phyloP scores from a whole-genome alignment of 768 basidiomycete genomes.

The button mushroom (Agaricus bisporus) region DNA sequence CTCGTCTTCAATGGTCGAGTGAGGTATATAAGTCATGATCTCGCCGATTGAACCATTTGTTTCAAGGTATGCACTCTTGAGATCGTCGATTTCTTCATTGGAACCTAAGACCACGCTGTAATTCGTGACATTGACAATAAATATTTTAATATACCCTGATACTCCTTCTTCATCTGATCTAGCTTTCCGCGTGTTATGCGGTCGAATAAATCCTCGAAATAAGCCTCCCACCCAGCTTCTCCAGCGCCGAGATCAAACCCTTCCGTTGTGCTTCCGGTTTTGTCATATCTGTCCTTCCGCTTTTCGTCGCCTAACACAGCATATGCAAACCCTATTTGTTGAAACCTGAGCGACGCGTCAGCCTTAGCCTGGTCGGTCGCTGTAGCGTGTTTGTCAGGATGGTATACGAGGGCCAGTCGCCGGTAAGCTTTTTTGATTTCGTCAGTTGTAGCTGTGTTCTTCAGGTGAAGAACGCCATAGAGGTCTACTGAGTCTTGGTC shows the following conservation, averaged over 20 bases:
- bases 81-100: slow-evolving; percentile 74
- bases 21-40: slow-evolving; percentile 83
- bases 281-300: slow-evolving; percentile 72
- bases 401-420: slow-evolving; percentile 70
- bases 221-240: slow-evolving; percentile 91
- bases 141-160: slow-evolving; percentile 63
- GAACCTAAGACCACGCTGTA: slow-evolving; percentile 54
- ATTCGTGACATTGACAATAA: neutral
- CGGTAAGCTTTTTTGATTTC: slow-evolving; percentile 84
- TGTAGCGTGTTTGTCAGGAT: slow-evolving; percentile 85
- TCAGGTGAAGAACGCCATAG: slow-evolving; percentile 65
- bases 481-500: slow-evolving; percentile 68
- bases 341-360: slow-evolving; percentile 73
- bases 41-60: slow-evolving; percentile 69
- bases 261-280: slow-evolving; percentile 82
- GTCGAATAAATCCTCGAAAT: slow-evolving; percentile 89
- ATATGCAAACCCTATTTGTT: slow-evolving; percentile 93
- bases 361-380: slow-evolving; percentile 55
- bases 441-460: slow-evolving; percentile 47
- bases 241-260: slow-evolving; percentile 62
- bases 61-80: slow-evolving; percentile 68
- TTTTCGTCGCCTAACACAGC: slow-evolving; percentile 78
- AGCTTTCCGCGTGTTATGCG: slow-evolving; percentile 79
- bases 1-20: slow-evolving; percentile 82
- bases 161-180: slow-evolving; percentile 90